Base-by-base conservation (phyloP, 306 rosid genomes). In the Ceratonia siliqua region DNA sequence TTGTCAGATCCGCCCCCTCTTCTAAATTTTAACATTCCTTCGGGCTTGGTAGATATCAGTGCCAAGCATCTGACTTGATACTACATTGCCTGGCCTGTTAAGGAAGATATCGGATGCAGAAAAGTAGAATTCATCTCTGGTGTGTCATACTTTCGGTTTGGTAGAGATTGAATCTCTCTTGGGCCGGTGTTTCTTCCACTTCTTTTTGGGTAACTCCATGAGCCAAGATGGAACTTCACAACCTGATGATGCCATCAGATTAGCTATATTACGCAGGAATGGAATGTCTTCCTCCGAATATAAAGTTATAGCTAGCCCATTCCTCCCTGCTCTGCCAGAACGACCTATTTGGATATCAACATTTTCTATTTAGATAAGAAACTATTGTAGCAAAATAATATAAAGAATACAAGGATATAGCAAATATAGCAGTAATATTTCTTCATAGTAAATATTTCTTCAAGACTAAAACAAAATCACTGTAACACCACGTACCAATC, bases 251-350 rank as follows among this genome's bases (percentile, higher is more conserved):
- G 87, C 70, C 96, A 94, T 94, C 43, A 83, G 86, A 76, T 92
- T 94, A 33, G 99, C 95, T 58, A 94, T 79, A 66, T 90, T 94
- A 67, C 93, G 79, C 69, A 94, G 78, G 75, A 85, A 90, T 8
- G 96, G 96, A 52, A 92, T 81, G 75, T 92, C 98, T 8, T 85
- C 93, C 77, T 92, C 95, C 8, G 99, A 85, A 83, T 88, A 94
- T 72, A 90, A 85, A 36, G 99, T 94, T 59, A 92, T 86, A 2
- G 99, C 98, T 85, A 90, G 92, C 28, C 99, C 99, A 8, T 76
- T 82, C 82, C 97, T 90, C 75, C 97, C 99, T 8, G 99, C 99
- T 89, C 99, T 81, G 58, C 99, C 99, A 58, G 96, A 84, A 15
- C 96, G 99, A 78, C 99, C 99, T 94, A 77, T 74, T 69, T 48